Percentiles rank a stretch among this genome's conserved stretches.
phyloP scores from a whole-genome alignment of 2,329 filamentous ascomycete species.

The Geosmithia morbida region DNA sequence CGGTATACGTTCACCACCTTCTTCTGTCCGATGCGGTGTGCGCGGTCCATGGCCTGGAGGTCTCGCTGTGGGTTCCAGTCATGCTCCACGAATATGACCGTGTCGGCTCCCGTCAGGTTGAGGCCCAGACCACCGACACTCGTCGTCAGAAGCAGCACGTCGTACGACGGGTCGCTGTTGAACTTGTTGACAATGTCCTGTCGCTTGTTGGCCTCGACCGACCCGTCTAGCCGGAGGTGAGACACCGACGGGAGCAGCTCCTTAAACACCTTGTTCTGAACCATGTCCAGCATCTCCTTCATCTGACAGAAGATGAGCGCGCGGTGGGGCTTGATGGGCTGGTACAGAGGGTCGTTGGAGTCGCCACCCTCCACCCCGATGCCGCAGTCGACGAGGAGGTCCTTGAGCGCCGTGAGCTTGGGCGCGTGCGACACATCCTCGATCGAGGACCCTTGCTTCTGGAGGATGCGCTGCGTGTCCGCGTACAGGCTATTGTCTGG shows the following conservation, averaged over 20 bases:
- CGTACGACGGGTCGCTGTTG: constrained; percentile 94
- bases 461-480: constrained; percentile 68
- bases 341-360: constrained; percentile 42
- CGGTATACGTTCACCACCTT: constrained; percentile 99
- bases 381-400: constrained; percentile 94
- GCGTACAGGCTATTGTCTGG: constrained; percentile 84
- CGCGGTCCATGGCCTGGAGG: constrained; percentile 96
- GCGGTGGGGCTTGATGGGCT: constrained; percentile 89
- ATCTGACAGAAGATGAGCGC: constrained; percentile 98
- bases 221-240: constrained; percentile 85
- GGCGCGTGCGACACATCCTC: constrained; percentile 81
- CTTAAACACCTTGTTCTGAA: constrained; percentile 84
- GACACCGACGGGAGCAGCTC: constrained; percentile 86
- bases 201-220: constrained; percentile 81
- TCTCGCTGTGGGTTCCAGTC: constrained; percentile 99
- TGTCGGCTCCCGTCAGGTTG: constrained; percentile 93
- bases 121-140: constrained; percentile 89
- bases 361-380: constrained; percentile 67
- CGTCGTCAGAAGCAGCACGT: constrained; percentile 84
- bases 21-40: constrained; percentile 96
- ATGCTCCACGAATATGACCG: constrained; percentile 98
- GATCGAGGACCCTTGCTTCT: constrained; percentile 65
- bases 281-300: constrained; percentile 99
- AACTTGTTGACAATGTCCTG: constrained; percentile 99
- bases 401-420: constrained; percentile 78